These are phyloP conservation scores for Monascus ruber DNA, from an alignment of 2,329 filamentous ascomycete genomes.

Conservation along the genomic window DNA sequence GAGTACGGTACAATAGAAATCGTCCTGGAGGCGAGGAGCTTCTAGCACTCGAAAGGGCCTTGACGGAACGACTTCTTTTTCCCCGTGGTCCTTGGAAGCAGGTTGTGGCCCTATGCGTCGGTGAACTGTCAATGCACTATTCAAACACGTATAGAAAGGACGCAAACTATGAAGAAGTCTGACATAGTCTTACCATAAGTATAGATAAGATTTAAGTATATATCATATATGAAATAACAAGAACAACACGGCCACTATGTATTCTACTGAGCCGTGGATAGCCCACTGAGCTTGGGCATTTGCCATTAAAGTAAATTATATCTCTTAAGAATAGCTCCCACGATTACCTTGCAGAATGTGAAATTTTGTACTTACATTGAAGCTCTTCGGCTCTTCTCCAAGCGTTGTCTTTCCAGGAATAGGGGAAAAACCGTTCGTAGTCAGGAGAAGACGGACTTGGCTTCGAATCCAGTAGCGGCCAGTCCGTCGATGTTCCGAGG, in stretches of 20 bases:
- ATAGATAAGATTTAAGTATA: conserved; percentile 1
- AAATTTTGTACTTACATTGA: conserved; percentile 21
- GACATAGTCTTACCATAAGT: conserved; percentile 1
- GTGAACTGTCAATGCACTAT: conserved; percentile 5
- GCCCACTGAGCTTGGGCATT: not conserved
- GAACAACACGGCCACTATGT: not conserved
- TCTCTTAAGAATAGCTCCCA: too few species aligned
- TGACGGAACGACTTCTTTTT: conserved; percentile 45
- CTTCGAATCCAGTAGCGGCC: conserved; percentile 10
- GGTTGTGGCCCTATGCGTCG: conserved; percentile 13
- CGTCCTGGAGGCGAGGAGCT: conserved; percentile 77
- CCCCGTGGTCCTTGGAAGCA: conserved; percentile 8
- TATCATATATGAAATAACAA: not conserved
- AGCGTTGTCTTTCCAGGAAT: conserved; percentile 28
- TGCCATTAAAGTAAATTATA: too few species aligned
- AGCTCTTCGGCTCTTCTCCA: conserved; percentile 24
- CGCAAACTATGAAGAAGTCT: not conserved
- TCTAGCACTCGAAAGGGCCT: conserved; percentile 81
- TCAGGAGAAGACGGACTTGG: conserved; percentile 14
- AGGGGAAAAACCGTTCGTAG: conserved; percentile 20
- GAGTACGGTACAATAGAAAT: conserved; percentile 88
- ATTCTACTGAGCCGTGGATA: not conserved
- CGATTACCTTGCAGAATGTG: not conserved
- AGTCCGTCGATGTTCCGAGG: conserved; percentile 41
- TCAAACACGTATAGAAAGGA: not conserved